phyloP scores from a whole-genome alignment of 257 asterid species.

The Lycium barbarum region DNA sequence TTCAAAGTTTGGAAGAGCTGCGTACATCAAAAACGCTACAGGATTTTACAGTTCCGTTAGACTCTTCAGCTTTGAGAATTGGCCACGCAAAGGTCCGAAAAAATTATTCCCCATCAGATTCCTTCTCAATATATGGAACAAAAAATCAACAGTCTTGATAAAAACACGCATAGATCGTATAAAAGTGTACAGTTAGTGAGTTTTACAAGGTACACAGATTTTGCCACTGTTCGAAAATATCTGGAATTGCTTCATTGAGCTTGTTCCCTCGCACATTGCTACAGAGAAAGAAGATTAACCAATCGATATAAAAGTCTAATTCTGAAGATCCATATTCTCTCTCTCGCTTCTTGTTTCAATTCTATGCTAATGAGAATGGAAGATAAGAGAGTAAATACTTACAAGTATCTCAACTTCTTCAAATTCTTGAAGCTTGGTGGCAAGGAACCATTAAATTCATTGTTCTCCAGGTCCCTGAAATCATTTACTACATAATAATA shows the following conservation, averaged over 20 bases:
- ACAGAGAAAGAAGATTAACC: background rate
- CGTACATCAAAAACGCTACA: background rate
- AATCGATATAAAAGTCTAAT: background rate
- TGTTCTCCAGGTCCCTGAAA: background rate
- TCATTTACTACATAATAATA: background rate
- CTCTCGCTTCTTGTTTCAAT: background rate
- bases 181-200: conserved; percentile 3
- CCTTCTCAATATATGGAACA: background rate
- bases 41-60: background rate
- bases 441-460: background rate
- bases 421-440: background rate
- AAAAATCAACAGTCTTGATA: background rate
- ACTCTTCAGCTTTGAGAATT: background rate
- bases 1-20: background rate
- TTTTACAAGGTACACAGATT: background rate
- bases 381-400: background rate
- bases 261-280: conserved; percentile 20
- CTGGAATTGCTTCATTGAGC: background rate
- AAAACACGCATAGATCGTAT: conserved; percentile 15
- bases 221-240: background rate
- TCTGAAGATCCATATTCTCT: background rate
- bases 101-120: background rate
- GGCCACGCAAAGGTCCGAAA: background rate
- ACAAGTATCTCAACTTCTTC: background rate
- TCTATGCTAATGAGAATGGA: background rate